A percentile compares a stretch with the other conserved stretches of the same genome.
Evolutionary conservation across 306 rosid genomes (phyloP).

Genomic region (Prinsepia uniflora): DNA sequence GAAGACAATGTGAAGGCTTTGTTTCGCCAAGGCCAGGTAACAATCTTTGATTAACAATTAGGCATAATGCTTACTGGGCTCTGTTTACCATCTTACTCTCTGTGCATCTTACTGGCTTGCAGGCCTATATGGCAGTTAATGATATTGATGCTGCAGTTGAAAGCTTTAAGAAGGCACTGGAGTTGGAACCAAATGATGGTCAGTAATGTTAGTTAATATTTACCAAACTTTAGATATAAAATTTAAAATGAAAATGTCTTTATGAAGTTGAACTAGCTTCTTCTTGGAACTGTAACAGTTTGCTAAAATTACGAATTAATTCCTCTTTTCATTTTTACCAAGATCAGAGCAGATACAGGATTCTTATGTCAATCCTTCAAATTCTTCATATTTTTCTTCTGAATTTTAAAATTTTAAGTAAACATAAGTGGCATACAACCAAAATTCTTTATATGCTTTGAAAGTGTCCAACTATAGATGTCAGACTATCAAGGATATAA

Average conservation of each 20-base stretch:
- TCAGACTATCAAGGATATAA: not conserved
- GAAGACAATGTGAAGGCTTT: slow-evolving; percentile 75
- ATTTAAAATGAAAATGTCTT: not conserved
- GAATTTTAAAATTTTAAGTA: not conserved
- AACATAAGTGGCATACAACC: too few relatives aligned
- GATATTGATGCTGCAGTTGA: slow-evolving; percentile 72
- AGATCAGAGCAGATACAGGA: not conserved
- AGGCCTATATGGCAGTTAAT: slow-evolving; percentile 69
- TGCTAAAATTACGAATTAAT: not conserved
- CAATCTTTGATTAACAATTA: slow-evolving; percentile 21
- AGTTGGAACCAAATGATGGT: slow-evolving; percentile 84
- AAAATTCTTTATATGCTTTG: not conserved
- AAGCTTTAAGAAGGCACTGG: slow-evolving; percentile 66
- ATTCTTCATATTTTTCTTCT: not conserved
- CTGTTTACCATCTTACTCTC: not conserved
- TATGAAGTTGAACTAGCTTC: not conserved
- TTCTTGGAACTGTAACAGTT: not conserved
- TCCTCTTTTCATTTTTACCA: not conserved
- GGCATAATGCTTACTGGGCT: not conserved
- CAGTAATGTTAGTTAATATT: slow-evolving; percentile 15
- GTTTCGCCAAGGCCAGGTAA: slow-evolving; percentile 94
- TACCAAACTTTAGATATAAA: not conserved
- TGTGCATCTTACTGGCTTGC: slow-evolving; percentile 14
- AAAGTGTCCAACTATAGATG: not conserved
- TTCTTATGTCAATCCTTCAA: not conserved